phyloP scores from a whole-genome alignment of 1,284 basidiomycete genomes.

The Cronartium ribicola region DNA sequence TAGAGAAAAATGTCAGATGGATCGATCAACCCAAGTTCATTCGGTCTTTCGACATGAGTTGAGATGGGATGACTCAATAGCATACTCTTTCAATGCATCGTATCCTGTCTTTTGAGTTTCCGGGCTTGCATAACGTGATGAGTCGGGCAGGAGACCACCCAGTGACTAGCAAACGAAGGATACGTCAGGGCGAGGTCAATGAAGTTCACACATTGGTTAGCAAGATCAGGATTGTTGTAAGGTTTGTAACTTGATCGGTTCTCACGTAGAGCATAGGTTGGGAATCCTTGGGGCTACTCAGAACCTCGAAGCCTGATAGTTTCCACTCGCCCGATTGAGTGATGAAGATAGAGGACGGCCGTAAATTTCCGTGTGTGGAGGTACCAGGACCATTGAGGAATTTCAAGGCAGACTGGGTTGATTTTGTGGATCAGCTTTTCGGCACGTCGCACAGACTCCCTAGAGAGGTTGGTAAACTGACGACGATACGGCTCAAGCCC shows the following conservation, averaged over 20 bases:
- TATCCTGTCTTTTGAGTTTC: slow-evolving; percentile 90
- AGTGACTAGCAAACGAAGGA: slow-evolving; percentile 38
- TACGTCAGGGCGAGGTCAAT: background rate
- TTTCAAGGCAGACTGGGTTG: slow-evolving; percentile 69
- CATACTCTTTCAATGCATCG: slow-evolving; percentile 74
- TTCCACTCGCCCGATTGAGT: slow-evolving; percentile 93
- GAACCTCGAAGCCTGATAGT: slow-evolving; percentile 84
- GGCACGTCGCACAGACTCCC: background rate
- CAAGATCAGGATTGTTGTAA: slow-evolving; percentile 42
- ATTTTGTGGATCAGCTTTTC: background rate
- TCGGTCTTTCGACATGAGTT: background rate
- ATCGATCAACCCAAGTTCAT: background rate
- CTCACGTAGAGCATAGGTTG: slow-evolving; percentile 71
- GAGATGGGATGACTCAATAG: slow-evolving; percentile 9
- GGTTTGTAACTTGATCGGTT: slow-evolving; percentile 44
- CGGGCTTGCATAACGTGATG: slow-evolving; percentile 59
- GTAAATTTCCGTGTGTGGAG: slow-evolving; percentile 76
- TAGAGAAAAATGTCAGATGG: slow-evolving; percentile 49
- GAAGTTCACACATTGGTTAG: too few relatives aligned
- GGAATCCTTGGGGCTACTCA: slow-evolving; percentile 76
- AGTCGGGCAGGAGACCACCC: slow-evolving; percentile 48
- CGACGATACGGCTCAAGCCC: slow-evolving; percentile 85
- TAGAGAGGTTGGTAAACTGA: slow-evolving; percentile 54
- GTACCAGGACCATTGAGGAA: slow-evolving; percentile 80
- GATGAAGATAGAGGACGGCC: slow-evolving; percentile 75